Evolutionary conservation across 176 grass and related monocot species (phyloP).

Genomic region (Hsuehochloa calcarea): DNA sequence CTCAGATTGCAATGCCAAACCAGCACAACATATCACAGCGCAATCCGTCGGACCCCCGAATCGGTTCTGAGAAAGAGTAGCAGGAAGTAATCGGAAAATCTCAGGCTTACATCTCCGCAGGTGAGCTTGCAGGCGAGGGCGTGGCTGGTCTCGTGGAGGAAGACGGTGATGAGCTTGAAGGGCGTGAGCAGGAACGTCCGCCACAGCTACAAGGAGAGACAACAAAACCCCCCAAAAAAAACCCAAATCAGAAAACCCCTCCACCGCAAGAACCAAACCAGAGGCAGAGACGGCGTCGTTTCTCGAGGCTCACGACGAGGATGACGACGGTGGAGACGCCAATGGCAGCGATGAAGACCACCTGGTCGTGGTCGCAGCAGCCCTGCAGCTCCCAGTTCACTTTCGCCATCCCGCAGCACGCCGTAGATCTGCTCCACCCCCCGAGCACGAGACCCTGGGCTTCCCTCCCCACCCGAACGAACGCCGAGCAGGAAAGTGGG

Average conservation of each 20-base stretch:
- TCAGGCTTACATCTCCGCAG: conserved; percentile 76
- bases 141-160: conserved; percentile 98
- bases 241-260: neutral
- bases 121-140: conserved; percentile 97
- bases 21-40: neutral
- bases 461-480: neutral
- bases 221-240: neutral
- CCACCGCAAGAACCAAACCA: neutral
- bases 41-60: neutral
- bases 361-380: conserved; percentile 71
- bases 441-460: neutral
- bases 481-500: neutral
- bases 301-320: conserved; percentile 52
- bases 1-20: neutral
- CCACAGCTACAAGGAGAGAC: conserved; percentile 59
- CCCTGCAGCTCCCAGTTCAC: conserved; percentile 90
- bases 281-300: neutral
- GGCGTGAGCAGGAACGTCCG: conserved; percentile 88
- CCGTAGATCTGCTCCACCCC: conserved; percentile 39
- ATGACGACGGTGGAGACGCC: conserved; percentile 90
- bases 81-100: neutral
- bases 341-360: conserved; percentile 69
- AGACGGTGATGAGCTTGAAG: conserved; percentile 99
- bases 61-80: neutral
- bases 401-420: conserved; percentile 28